Evolutionary conservation across 176 grass and related monocot genomes (phyloP), one percentile per base, ranked within the genome.

Genomic region (Metroxylon sagu): DNA sequence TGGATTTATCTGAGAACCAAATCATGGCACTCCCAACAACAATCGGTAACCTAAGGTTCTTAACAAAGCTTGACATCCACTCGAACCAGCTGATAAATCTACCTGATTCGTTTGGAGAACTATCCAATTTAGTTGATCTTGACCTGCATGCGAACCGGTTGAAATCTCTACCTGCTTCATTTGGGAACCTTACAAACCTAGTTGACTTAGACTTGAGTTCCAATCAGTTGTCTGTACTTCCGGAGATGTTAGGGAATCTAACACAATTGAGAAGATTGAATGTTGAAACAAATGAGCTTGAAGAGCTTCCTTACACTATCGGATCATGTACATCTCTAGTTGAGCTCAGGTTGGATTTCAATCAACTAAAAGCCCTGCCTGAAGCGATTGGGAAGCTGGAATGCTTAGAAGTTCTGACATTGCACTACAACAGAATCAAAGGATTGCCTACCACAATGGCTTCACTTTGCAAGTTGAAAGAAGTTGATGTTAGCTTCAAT

Each of bases 341-440:
- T 43, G 84, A 97, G 56, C 71, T 97, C 59, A 86, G 69, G 53
- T 85, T 97, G 53, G 92, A 97, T 67, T 97, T 97, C 69, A 97
- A 97, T 76, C 84, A 77, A 58, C 72, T 97, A 57, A 97, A 97
- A 77, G 92, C 80, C 61, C 79, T 97, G 62, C 92, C 92, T 70
- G 83, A 97, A 86, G 92, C 84, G 26, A 68, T 97, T 62, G 92
- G 92, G 25, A 97, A 83, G 80, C 75, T 97, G 19, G 87, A 78
- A 56, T 84, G 77, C 39, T 72, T 97, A 26, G 78, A 97, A 75
- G 71, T 79, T 49, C 84, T 97, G 49, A 97, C 87, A 19, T 71
- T 91, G 69, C 92, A 91, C 48, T 97, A 91, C 66, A 97, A 97
- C 61, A 85, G 78, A 85, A 82, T 97, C 52, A 97, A 82, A 79